Base-by-base conservation (phyloP, 2,329 filamentous ascomycete genomes). In the Akanthomyces uredinophilus region DNA sequence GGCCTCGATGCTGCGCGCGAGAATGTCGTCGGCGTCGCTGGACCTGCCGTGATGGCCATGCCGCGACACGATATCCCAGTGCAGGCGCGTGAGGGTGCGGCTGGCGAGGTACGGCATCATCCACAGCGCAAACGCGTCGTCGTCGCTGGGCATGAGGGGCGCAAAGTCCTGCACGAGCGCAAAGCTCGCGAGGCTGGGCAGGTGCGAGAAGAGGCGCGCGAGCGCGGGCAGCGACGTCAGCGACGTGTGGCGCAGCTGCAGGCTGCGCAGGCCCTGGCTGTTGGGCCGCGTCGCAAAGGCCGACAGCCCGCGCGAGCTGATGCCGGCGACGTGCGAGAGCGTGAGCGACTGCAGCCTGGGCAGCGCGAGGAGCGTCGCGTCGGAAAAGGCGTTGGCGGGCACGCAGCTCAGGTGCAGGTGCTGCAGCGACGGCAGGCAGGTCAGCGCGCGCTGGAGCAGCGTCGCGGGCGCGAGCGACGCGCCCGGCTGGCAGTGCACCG, bases 91-190 rank as follows among this genome's bases (percentile, higher is more conserved):
- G 5, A 89, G 70, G 10, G 79, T 83, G 1, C 69, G 62, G 0
- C 83, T 87, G 0, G 84, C 84, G 10, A 88, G 77, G 66, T 87
- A 88, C 0, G 86, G 86, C 73, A 86, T 87, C 65, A 88, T 81
- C 77, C 83, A 86, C 61, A 88, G 80, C 5, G 70, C 66, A 60
- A 82, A 81, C 37, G 80, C 78, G 64, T 82, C 81, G 59, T 81
- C 81, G 16, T 78, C 74, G 0, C 32, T 46, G 18, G 85, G 78
- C 67, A 87, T 81, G n/a, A 77, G 70, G 0, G 85, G 86, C 1
- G 83, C 75, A 35, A 76, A 75, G 2, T 77, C 70, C 69, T 88
- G 86, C 1, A 85, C 81, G 5, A 88, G 69, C 5, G 80, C 76
- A 63, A 88, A 82, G 8, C 71, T 72, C 37, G 75, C 72, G 14